Conservation (phyloP, 306 rosid species). For the Abrus precatorius region DNA sequence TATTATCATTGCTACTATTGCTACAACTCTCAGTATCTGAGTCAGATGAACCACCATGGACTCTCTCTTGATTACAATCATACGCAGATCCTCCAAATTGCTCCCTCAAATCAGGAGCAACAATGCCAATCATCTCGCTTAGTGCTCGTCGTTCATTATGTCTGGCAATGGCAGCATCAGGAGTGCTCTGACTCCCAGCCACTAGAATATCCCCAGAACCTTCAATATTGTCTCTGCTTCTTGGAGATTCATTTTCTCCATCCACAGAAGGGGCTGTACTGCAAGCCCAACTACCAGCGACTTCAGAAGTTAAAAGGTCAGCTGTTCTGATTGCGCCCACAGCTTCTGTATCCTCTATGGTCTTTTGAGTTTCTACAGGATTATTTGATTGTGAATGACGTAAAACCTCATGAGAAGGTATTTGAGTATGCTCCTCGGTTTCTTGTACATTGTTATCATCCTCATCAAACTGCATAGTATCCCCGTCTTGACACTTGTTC, state of each 20-base stretch:
- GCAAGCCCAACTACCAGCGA: slow-evolving; percentile 92
- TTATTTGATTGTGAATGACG: slow-evolving; percentile 61
- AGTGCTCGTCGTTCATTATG: slow-evolving; percentile 72
- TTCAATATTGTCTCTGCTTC: slow-evolving; percentile 61
- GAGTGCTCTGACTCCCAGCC: slow-evolving; percentile 73
- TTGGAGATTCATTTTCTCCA: slow-evolving; percentile 75
- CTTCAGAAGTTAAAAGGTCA: slow-evolving; percentile 93
- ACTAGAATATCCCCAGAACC: slow-evolving; percentile 55
- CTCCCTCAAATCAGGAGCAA: slow-evolving; percentile 82
- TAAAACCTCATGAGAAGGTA: slow-evolving; percentile 53
- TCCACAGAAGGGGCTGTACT: slow-evolving; percentile 84
- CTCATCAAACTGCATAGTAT: slow-evolving; percentile 82
- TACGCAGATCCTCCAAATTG: slow-evolving; percentile 63
- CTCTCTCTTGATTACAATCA: slow-evolving; percentile 51
- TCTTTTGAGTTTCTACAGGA: slow-evolving; percentile 57
- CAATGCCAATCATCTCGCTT: slow-evolving; percentile 88
- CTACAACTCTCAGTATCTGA: slow-evolving; percentile 72
- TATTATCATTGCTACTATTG: slow-evolving; percentile 49
- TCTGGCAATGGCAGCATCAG: slow-evolving; percentile 53
- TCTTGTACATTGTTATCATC: slow-evolving; percentile 70
- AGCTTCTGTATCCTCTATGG: slow-evolving; percentile 71
- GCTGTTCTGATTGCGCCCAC: slow-evolving; percentile 69
- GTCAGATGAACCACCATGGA: slow-evolving; percentile 47
- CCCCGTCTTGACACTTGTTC: slow-evolving; percentile 66
- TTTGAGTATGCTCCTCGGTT: slow-evolving; percentile 64